Evolutionary conservation across 176 grass and related monocot species (phyloP).

Genomic region (Phoenix roebelenii): DNA sequence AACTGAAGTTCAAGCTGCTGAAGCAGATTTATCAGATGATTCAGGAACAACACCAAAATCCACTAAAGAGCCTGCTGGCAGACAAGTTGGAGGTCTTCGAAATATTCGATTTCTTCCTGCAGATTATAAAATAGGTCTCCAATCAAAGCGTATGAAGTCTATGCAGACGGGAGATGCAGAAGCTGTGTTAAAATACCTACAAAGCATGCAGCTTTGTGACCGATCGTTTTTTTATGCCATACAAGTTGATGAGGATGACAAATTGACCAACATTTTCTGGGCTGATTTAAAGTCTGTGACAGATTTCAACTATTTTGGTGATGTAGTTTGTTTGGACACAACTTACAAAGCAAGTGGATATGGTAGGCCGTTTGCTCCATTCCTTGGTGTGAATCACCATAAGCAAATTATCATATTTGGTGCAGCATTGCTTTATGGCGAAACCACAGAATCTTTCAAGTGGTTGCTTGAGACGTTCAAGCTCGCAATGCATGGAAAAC

Average conservation of each 20-base stretch:
- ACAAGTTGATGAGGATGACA: conserved; percentile 29
- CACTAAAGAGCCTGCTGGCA: conserved; percentile 2
- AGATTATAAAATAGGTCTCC: conserved; percentile 27
- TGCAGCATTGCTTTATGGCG: conserved; percentile 15
- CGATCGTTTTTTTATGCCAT: conserved; percentile 20
- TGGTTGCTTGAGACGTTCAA: conserved; percentile 39
- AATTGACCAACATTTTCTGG: conserved; percentile 27
- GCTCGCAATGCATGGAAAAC: conserved; percentile 23
- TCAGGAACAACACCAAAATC: conserved; percentile 18
- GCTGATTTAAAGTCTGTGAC: conserved; percentile 19
- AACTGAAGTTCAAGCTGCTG: conserved; percentile 21
- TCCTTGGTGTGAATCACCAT: conserved; percentile 31
- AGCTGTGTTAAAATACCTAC: conserved; percentile 39
- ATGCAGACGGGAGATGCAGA: conserved; percentile 44
- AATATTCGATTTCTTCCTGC: conserved; percentile 29
- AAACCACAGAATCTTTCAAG: conserved; percentile 26
- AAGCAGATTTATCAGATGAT: conserved; percentile 31
- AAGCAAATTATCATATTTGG: conserved; percentile 26
- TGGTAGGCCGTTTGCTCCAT: conserved; percentile 22
- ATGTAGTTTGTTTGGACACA: conserved; percentile 28
- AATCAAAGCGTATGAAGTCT: conserved; percentile 30
- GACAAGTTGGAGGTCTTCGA: conserved; percentile 9
- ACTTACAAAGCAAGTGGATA: conserved; percentile 28
- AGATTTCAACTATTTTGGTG: conserved; percentile 21
- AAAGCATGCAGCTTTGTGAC: conserved; percentile 24